Evolutionary conservation across 2,329 filamentous ascomycete species (phyloP), one percentile per base, ranked within the genome.

Genomic region (Fusarium dimerum): DNA sequence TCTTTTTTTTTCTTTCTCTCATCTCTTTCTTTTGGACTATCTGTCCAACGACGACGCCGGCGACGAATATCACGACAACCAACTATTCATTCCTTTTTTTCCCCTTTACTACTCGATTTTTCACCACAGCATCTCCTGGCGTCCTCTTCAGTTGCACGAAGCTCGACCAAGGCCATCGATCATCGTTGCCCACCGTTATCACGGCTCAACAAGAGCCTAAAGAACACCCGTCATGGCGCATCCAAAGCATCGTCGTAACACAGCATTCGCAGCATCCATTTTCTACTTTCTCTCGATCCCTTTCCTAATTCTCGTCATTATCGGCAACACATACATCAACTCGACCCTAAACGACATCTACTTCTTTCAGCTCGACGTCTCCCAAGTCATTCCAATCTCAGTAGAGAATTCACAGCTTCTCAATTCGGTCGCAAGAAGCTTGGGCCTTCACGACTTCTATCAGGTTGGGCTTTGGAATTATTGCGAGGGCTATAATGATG

Each of bases 361-460:
- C 75, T 94, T 97, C 72, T 87, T 95, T 71, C 88, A 87, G 63
- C 83, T 97, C 64, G 83, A 96, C 71, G 81, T 97, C 45, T 83
- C 89, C 61, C 82, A 95, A 65, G 88, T 97, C 68, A 87, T 96
- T 51, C 88, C 89, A 0, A 76, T 84, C 34, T 84, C 82, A 6
- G 82, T 90, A 15, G 87, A 88, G 40, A 88, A 92, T 68, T 84
- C 85, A 10, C 74, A 80, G 20, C 79, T 96, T 43, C 88, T 96
- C 72, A 96, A 96, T 76, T 91, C 86, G 43, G 92, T 96, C 60
- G 91, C 92, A 5, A 86, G 90, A 47, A 90, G 88, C 18, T 78
- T 97, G 48, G 93, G 92, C 30, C 79, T 97, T 45, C 91, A 96
- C 69, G 93, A 97, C 72, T 97, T 96, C 73, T 97, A 97, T 72